Percentiles rank a stretch among this genome's conserved stretches.
Evolutionary conservation across 2,329 filamentous ascomycete species (phyloP).

Genomic region (Fusarium staphyleae): DNA sequence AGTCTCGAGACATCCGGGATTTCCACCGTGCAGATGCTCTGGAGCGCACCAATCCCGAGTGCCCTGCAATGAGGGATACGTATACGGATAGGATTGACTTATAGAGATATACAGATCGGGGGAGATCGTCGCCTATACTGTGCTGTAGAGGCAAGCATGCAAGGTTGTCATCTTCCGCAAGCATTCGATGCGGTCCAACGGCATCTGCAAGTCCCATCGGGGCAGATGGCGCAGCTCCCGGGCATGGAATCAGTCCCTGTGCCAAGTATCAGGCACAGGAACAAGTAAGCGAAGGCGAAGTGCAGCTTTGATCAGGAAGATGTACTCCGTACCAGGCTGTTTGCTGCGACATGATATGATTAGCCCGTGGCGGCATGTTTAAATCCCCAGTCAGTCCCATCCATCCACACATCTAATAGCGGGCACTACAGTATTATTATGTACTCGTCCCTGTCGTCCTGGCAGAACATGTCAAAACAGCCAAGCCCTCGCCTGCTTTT

Average conservation of each 20-base stretch:
- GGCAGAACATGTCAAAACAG: slow-evolving; percentile 20
- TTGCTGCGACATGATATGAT: slow-evolving; percentile 16
- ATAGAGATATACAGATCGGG: slow-evolving; percentile 38
- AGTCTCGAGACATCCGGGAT: not conserved
- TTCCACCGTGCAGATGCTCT: not conserved
- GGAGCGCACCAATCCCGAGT: slow-evolving; percentile 25
- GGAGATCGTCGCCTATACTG: slow-evolving; percentile 34
- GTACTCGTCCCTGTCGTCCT: too few species aligned
- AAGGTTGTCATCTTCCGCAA: slow-evolving; percentile 21
- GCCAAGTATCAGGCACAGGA: slow-evolving; percentile 13
- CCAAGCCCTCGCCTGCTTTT: slow-evolving; percentile 4
- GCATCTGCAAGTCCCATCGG: slow-evolving; percentile 28
- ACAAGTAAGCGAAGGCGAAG: not conserved
- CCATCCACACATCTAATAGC: slow-evolving; percentile 23
- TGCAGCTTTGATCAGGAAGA: too few species aligned
- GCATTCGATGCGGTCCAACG: slow-evolving; percentile 26
- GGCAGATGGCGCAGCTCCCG: slow-evolving; percentile 17
- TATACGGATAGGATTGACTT: too few species aligned
- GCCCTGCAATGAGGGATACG: slow-evolving; percentile 8
- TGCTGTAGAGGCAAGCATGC: too few species aligned
- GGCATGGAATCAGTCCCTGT: slow-evolving; percentile 1
- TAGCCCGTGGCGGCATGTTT: slow-evolving; percentile 13
- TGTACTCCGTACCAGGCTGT: not conserved
- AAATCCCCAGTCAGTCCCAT: slow-evolving; percentile 30
- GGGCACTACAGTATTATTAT: too few species aligned